Base-by-base conservation (phyloP, 2,329 filamentous ascomycete genomes). In the Diaporthe helianthi region DNA sequence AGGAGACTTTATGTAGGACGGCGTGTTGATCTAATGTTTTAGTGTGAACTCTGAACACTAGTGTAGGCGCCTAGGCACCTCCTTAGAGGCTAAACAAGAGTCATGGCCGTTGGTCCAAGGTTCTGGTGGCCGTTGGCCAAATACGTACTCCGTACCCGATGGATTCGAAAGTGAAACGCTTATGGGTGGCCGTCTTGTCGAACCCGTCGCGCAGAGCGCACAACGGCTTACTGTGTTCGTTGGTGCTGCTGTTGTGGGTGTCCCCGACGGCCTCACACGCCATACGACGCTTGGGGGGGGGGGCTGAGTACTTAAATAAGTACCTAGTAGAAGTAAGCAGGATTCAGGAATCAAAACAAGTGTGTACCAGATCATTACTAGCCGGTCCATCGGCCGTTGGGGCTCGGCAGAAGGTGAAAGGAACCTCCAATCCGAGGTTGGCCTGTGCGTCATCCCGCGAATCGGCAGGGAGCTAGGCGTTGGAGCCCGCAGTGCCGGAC, bases 371-470 rank as follows among this genome's bases (percentile, higher is more conserved):
- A 9, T 12, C n/a, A 31, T 8, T 19, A 10, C 55, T 38, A 46
- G 24, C 24, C 53, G 53, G 53, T n/a, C 12, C 44, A 26, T 9
- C 36, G 54, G 54, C 29, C 41, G 44, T 36, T 44, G 58, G 58
- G 44, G 58, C 58, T 63, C 58, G 58, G 58, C 58, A 49, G n/a
- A n/a, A n/a, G 46, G 58, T 33, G 41, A 47, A 61, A 47, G 58
- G 58, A 58, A 15, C n/a, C n/a, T n/a, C n/a, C n/a, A n/a, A n/a
- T n/a, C n/a, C n/a, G n/a, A n/a, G n/a, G n/a, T n/a, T n/a, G n/a
- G 33, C 58, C 49, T 63, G 58, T 44, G 58, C 58, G 58, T 63
- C 58, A 63, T 63, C 58, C 58, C 58, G 58, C 41, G 19, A 31
- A 12, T 19, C 41, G 26, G 58, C 44, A 49, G 58, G 41, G 19